A percentile compares a stretch with the other conserved stretches of the same genome.
Evolutionary conservation across 2,329 filamentous ascomycete species (phyloP).

Genomic region (Tolypocladium ovalisporum): DNA sequence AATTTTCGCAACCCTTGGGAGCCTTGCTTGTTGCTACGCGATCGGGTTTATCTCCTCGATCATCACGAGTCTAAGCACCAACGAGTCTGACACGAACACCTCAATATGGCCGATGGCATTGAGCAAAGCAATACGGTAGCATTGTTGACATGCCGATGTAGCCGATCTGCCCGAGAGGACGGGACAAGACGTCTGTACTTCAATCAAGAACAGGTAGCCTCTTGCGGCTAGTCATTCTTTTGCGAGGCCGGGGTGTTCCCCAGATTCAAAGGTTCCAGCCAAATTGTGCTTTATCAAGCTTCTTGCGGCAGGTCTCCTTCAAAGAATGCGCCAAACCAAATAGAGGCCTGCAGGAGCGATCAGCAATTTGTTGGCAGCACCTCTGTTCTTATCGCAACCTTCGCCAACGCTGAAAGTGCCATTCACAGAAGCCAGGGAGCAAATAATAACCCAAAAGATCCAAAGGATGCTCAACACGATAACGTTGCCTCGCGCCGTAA

Average conservation of each 20-base stretch:
- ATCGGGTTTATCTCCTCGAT: background rate
- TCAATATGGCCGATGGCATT: background rate
- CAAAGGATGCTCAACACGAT: too few relatives aligned
- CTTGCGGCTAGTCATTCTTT: too few relatives aligned
- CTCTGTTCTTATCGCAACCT: too few relatives aligned
- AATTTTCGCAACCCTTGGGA: too few relatives aligned
- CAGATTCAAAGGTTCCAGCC: background rate
- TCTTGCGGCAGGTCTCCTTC: background rate
- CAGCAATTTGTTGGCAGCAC: background rate
- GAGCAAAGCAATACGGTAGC: background rate
- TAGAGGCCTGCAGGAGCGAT: background rate
- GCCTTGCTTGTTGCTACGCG: too few relatives aligned
- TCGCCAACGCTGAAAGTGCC: background rate
- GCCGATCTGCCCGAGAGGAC: background rate
- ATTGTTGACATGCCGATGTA: background rate
- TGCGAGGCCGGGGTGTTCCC: background rate
- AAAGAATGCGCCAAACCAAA: background rate
- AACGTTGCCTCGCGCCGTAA: background rate
- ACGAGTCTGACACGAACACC: too few relatives aligned
- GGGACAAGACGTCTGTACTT: background rate
- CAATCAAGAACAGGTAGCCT: background rate
- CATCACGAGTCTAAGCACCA: background rate
- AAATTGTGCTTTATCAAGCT: background rate
- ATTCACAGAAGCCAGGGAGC: too few relatives aligned
- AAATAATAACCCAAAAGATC: too few relatives aligned